Percentiles rank a stretch among this genome's conserved stretches.
Evolutionary conservation across 108 stramenopile species (phyloP).

Genomic region (Nannochloropsis salina): DNA sequence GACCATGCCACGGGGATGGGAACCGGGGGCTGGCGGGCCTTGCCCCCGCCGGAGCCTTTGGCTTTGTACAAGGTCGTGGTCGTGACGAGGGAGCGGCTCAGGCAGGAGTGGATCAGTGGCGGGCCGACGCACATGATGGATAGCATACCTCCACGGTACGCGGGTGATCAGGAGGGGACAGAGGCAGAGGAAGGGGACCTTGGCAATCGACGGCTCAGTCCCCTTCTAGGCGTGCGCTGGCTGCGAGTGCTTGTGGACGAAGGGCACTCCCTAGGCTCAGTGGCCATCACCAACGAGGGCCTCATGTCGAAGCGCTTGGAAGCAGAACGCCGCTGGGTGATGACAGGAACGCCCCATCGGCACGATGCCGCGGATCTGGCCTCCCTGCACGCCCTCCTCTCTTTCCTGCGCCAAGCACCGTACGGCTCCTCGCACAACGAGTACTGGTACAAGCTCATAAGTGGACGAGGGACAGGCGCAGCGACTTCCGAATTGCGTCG

Average conservation of each 20-base stretch:
- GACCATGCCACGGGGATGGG: neutral
- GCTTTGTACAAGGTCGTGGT: slow-evolving; percentile 41
- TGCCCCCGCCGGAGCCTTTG: slow-evolving; percentile 35
- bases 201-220: neutral
- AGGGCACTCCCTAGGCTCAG: slow-evolving; percentile 63
- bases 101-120: slow-evolving; percentile 29
- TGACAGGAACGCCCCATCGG: slow-evolving; percentile 67
- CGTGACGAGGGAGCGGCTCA: slow-evolving; percentile 49
- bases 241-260: slow-evolving; percentile 67
- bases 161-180: neutral
- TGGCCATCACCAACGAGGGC: slow-evolving; percentile 48
- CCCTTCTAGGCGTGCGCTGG: slow-evolving; percentile 47
- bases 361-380: slow-evolving; percentile 33
- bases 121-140: neutral
- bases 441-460: neutral
- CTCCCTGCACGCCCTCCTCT: slow-evolving; percentile 31
- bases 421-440: slow-evolving; percentile 19
- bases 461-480: slow-evolving; percentile 18
- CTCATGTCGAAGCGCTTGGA: slow-evolving; percentile 25
- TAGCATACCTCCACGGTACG: neutral
- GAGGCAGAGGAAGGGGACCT: neutral
- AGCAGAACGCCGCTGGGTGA: slow-evolving; percentile 71
- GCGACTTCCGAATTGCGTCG: neutral
- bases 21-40: neutral
- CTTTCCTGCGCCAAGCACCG: slow-evolving; percentile 41